These are phyloP conservation scores for Dryas alaskensis DNA, from an alignment of 306 rosid genomes.

Conservation along the genomic window DNA sequence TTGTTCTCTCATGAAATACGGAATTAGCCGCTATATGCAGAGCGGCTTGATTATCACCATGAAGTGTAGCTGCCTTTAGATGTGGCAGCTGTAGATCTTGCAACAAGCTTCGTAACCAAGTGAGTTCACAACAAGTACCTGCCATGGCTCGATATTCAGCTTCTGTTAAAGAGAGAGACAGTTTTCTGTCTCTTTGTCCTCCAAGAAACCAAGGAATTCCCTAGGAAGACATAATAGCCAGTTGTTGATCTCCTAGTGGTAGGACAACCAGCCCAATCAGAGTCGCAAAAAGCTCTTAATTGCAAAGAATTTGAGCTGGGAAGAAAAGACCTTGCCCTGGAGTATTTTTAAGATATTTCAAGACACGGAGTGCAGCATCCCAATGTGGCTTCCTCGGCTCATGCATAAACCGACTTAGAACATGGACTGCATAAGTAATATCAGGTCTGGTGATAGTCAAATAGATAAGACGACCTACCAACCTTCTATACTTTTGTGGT, in stretches of 20 bases:
- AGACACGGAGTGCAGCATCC: neutral
- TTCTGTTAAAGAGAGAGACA: neutral
- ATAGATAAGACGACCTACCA: neutral
- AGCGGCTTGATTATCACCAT: neutral
- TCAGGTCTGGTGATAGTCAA: neutral
- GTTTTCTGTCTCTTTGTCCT: neutral
- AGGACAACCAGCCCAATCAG: neutral
- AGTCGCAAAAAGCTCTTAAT: neutral
- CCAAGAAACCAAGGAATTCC: neutral
- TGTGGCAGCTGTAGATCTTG: neutral
- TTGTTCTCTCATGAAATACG: conserved; percentile 1
- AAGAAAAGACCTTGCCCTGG: neutral
- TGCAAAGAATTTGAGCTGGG: neutral
- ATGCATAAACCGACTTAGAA: neutral
- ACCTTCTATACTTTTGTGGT: neutral
- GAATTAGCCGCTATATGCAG: neutral
- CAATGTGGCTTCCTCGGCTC: neutral
- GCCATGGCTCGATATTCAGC: neutral
- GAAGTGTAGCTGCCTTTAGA: neutral
- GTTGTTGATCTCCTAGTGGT: neutral
- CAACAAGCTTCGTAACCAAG: neutral
- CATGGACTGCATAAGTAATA: neutral
- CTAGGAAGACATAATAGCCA: too few species aligned
- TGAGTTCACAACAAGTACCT: neutral
- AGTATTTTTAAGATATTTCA: neutral